Evolutionary conservation across 768 basidiomycete species (phyloP).

Genomic region (Arthromyces matolae): DNA sequence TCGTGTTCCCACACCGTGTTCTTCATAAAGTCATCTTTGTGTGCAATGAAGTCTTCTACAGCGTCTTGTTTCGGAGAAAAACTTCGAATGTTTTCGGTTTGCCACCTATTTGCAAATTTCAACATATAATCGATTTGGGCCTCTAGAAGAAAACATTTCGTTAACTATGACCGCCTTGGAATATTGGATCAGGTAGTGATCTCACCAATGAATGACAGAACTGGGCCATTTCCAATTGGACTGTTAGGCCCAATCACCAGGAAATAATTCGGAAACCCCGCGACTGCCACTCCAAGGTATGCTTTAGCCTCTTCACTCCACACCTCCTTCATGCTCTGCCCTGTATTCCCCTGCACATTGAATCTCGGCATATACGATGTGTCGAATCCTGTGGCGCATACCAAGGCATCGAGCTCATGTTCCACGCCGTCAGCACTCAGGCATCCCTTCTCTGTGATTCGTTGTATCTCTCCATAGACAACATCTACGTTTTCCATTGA

Average conservation of each 20-base stretch:
- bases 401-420: constrained; percentile 30
- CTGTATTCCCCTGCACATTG: constrained; percentile 25
- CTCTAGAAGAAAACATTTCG: constrained; percentile 19
- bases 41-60: constrained; percentile 28
- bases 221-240: constrained; percentile 32
- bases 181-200: background rate
- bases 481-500: constrained; percentile 29
- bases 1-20: constrained; percentile 28
- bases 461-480: constrained; percentile 25
- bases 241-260: constrained; percentile 30
- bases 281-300: constrained; percentile 29
- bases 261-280: constrained; percentile 34
- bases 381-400: constrained; percentile 38
- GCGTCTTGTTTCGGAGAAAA: constrained; percentile 32
- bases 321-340: constrained; percentile 25
- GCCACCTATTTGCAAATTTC: constrained; percentile 30
- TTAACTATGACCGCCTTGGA: background rate
- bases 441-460: constrained; percentile 27
- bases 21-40: constrained; percentile 32
- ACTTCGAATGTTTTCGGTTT: constrained; percentile 35
- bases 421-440: constrained; percentile 26
- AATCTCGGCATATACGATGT: constrained; percentile 32
- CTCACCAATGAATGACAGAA: constrained; percentile 29
- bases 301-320: constrained; percentile 29
- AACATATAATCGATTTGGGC: constrained; percentile 32